Base-by-base conservation (phyloP, 495 filamentous ascomycete species). In the Neurospora pannonica region DNA sequence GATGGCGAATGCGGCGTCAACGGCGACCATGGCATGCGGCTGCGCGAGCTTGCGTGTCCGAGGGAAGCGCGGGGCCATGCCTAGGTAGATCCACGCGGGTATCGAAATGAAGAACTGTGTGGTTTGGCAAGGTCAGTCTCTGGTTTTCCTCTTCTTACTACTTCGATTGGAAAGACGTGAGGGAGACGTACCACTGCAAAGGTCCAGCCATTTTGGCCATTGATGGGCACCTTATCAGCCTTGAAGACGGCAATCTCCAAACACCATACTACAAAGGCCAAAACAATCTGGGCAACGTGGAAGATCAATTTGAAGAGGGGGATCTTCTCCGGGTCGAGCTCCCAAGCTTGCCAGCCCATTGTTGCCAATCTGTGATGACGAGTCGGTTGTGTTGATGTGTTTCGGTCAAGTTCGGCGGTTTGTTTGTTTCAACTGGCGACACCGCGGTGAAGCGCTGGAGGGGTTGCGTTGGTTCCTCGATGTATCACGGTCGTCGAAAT, bases 21-120 rank as follows among this genome's bases (percentile, higher is more conserved):
- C 83, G 6, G 86, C 86, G 24, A 91, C 88, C 82, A 97, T 93
- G 71, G 89, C 94, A 80, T 96, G 94, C 11, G 93, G 91, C 76
- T 97, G 90, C 67, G 92, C 92, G 75, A 94, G 89, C 77, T 89
- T 90, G 38, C 89, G 87, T 38, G 94, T 92, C 74, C 94, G 90
- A n/a, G 89, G 87, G 86, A 93, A 97, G 78, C 93, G 90, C 34
- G 94, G 94, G 6, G 94, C 89, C 85, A 94, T 92, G 71, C 89
- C 88, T 73, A 95, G 87, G 81, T 95, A 98, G 74, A 97, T 88
- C 75, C 96, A 88, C 34, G 90, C 92, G 6, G 94, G 94, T 72
- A 94, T 87, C 73, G 90, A 91, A 74, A 97, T 82, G 88, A 94
- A 97, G 83, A 92, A 96, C 95, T 97, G 74, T 9, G 73, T 21